Percentiles rank a stretch among this genome's conserved stretches.
Evolutionary conservation across 2,329 filamentous ascomycete species (phyloP).

Genomic region (Bertia moriformis): DNA sequence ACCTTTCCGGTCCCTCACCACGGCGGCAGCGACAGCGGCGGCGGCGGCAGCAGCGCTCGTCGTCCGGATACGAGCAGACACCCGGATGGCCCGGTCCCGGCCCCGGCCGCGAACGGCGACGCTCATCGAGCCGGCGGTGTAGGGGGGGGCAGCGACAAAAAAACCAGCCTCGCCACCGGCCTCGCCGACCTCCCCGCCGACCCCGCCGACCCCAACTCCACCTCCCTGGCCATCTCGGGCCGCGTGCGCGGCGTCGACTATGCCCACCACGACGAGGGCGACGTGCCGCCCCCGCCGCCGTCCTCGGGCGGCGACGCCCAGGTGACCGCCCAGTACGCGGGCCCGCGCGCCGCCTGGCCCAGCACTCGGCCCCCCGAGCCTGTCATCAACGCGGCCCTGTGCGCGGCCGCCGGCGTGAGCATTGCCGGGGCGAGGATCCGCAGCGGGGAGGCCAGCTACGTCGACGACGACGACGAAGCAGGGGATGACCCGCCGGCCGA

Average conservation of each 20-base stretch:
- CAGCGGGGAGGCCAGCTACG: conserved; percentile 3
- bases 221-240: conserved; percentile 2
- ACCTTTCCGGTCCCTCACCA: conserved; percentile 20
- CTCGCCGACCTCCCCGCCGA: conserved; percentile 8
- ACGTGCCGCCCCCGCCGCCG: too few relatives aligned
- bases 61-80: conserved; percentile 2
- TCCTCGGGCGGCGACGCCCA: too few relatives aligned
- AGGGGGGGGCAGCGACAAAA: too few relatives aligned
- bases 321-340: background rate
- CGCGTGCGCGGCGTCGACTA: too few relatives aligned
- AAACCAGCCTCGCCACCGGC: conserved; percentile 8
- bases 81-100: conserved; percentile 1
- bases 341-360: background rate
- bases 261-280: too few relatives aligned
- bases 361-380: background rate
- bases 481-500: conserved; percentile 7
- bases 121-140: too few relatives aligned
- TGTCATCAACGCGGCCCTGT: background rate
- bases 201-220: too few relatives aligned
- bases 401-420: background rate
- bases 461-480: conserved; percentile 6
- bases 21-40: conserved; percentile 6
- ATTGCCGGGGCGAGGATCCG: background rate
- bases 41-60: conserved; percentile 3
- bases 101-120: too few relatives aligned